Evolutionary conservation across 2,329 filamentous ascomycete genomes (phyloP), one percentile per base, ranked within the genome.

Genomic region (Xylariaceae sp.): DNA sequence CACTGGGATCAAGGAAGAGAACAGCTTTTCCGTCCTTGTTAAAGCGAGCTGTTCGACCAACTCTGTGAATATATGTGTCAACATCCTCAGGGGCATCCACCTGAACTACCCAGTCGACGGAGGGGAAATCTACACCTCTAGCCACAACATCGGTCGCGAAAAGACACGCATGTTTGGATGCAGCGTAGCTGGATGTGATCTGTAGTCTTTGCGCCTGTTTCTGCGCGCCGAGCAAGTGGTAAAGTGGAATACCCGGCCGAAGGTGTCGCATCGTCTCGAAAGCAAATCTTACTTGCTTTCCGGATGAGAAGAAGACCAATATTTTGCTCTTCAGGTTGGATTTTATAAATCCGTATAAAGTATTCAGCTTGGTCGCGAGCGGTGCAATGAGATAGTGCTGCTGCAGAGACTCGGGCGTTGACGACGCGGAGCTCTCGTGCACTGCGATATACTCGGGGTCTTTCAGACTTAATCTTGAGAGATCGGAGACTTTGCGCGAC

Each of bases 51-150:
- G 63, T 65, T 41, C 63, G 63, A 13, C 63, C 61, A 41, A 65
- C 63, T 48, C 63, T 55, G 75, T 99, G 94, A 66, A 99, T 97
- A 70, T 99, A 99, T 0, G 94, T 99, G 69, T 97, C 94, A 3
- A 90, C 89, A 73, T 99, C 93, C 73, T 99, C 94, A 0, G 94
- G 94, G 66, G 90, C 96, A 73, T 99, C 94, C n/a, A 90, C 82
- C 72, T 99, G 94, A n/a, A 99, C 91, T 4, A 99, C 94, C 89
- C 94, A 99, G 73, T 99, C 94, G 0, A 99, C 94, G 2, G 92
- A 88, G 0, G 94, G 94, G 71, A 99, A 97, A 73, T 99, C 94
- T 10, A 99, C 83, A 64, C 94, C 94, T 73, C 94, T 84, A 0
- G 94, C 94, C 3, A 95, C 92, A 4, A 99, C 91, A 71, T 99